Conservation (phyloP, 192 early-diverging fungal species). For the Entomortierella lignicola region DNA sequence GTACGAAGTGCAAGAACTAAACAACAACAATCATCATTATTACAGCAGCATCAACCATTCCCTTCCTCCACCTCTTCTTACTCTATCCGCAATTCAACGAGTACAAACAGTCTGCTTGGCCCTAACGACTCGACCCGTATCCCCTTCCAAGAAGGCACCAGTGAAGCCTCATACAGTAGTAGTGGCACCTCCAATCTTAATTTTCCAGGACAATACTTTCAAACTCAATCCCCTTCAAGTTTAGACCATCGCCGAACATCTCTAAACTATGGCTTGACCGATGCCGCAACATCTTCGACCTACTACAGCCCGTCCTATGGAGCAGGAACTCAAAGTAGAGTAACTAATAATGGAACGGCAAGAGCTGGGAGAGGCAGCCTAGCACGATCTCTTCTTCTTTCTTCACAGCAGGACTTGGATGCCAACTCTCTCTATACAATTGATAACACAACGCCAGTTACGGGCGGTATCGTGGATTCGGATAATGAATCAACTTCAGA, state of each 20-base stretch:
- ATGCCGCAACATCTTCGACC: neutral
- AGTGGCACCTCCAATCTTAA: neutral
- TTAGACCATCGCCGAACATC: neutral
- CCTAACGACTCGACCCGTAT: constrained; percentile 37
- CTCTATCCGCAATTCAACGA: constrained; percentile 42
- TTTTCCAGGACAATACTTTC: neutral
- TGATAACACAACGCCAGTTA: constrained; percentile 15
- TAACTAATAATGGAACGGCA: neutral
- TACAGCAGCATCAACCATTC: constrained; percentile 52
- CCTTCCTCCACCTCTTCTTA: constrained; percentile 46
- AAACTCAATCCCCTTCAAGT: constrained; percentile 1
- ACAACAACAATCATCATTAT: constrained; percentile 17
- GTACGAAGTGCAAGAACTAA: neutral
- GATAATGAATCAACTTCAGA: constrained; percentile 9
- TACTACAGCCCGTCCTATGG: neutral
- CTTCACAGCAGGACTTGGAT: constrained; percentile 5
- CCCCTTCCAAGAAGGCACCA: neutral
- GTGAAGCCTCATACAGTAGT: constrained; percentile 6
- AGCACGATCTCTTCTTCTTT: neutral
- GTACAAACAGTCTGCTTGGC: constrained; percentile 26
- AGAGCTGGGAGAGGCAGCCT: neutral
- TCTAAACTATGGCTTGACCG: neutral
- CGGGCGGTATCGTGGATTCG: neutral
- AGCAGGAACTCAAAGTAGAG: constrained; percentile 1
- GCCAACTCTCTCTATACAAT: constrained; percentile 46